Base-by-base conservation (phyloP, 2,329 filamentous ascomycete species). In the Monosporascus ibericus region DNA sequence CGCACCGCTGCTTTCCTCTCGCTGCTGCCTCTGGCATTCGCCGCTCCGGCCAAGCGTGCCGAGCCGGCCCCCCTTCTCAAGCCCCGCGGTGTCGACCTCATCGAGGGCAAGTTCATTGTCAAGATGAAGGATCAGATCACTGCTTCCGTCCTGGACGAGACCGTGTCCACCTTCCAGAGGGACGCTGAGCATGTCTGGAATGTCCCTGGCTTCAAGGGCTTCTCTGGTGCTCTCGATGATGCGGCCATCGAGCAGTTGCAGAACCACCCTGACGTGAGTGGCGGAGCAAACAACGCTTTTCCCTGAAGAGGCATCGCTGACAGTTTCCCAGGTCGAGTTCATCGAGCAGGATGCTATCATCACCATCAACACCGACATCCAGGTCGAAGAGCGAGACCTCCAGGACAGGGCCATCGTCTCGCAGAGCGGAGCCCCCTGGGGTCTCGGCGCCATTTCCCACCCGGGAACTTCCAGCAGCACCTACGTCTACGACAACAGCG, bases 401-500 rank as follows among this genome's bases (percentile, higher is more conserved):
- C 70, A 30, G 42, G 42, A 46, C 2, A 25, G 42, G 22, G 20
- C 42, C 22, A 25, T 27, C 42, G 42, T 46, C n/a, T 27, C 64
- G 24, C 74, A 75, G 63, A 48, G 50, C 3, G 57, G 63, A 24
- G 64, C 72, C 6, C 60, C 72, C 1, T 77, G 75, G 72, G 75
- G 75, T 20, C 71, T 79, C 25, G 69, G 68, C 2, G 68, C 73
- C 34, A 65, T 79, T 55, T 79, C 77, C 7, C 70, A 72, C 62
- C 60, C 61, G 30, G 67, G 60, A 18, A 58, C 64, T 20, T 66
- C 65, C 36, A 64, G 58, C 7, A 66, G 49, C 14, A 60, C 65
- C 47, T 78, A 77, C 57, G 55, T 64, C 27, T 77, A 76, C 60
- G 72, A 77, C 54, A 52, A 58, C 8, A 68, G 60, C 20, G 72